phyloP scores from a whole-genome alignment of 164 flowering plant species.

The Aristolochia californica region DNA sequence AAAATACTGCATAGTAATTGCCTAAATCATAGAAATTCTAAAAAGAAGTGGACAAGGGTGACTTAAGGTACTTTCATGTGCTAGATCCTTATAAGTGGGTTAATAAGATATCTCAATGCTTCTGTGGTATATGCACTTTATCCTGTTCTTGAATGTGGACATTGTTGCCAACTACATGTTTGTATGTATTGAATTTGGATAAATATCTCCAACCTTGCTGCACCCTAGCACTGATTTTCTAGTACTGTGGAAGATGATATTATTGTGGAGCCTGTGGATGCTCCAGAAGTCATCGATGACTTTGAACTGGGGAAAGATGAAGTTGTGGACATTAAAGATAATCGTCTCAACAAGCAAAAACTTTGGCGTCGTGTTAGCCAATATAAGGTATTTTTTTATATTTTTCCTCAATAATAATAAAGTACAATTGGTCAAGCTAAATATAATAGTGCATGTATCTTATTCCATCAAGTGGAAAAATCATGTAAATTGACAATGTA shows the following conservation, averaged over 20 bases:
- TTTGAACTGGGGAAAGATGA: constrained; percentile 89
- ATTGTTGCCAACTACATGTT: not conserved
- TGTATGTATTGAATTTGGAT: constrained; percentile 7
- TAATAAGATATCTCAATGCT: not conserved
- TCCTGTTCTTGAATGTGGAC: not conserved
- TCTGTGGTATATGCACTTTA: not conserved
- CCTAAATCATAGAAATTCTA: no score
- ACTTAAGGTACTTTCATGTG: no score
- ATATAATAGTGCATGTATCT: no score
- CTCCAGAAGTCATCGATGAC: constrained; percentile 85
- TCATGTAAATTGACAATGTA: no score
- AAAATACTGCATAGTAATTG: no score
- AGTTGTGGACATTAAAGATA: constrained; percentile 80
- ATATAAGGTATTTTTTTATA: constrained; percentile 42
- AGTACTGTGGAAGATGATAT: constrained; percentile 93
- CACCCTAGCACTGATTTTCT: constrained; percentile 18
- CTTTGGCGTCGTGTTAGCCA: constrained; percentile 60
- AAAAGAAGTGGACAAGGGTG: no score
- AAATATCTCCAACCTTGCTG: constrained; percentile 3
- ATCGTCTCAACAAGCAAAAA: constrained; percentile 78
- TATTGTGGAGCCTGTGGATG: constrained; percentile 71
- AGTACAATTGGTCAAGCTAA: no score
- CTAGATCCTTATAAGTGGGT: no score
- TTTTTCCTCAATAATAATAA: not conserved
- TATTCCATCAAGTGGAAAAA: no score